Conservation (phyloP, 306 rosid species). For the Cicer arietinum region DNA sequence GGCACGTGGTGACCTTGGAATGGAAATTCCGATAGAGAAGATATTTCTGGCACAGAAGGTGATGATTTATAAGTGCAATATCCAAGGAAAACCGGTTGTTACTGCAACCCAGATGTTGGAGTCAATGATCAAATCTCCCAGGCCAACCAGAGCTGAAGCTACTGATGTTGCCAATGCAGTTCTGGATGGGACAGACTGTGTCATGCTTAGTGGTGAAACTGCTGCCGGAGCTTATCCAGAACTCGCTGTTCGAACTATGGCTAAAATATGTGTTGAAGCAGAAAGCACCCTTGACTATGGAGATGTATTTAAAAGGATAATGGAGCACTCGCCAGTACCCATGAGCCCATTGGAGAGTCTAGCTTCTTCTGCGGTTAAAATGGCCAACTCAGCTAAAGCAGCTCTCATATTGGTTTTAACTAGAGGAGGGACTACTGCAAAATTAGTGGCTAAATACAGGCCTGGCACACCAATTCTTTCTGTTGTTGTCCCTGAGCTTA, state of each 20-base stretch:
- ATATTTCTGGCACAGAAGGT: constrained; percentile 98
- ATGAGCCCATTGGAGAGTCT: constrained; percentile 92
- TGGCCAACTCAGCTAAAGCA: constrained; percentile 84
- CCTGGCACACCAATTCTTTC: constrained; percentile 97
- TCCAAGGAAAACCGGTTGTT: constrained; percentile 98
- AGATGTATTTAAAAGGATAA: constrained; percentile 78
- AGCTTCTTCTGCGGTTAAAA: constrained; percentile 87
- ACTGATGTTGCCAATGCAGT: constrained; percentile 71
- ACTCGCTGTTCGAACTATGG: constrained; percentile 83
- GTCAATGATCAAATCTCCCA: constrained; percentile 54
- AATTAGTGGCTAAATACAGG: constrained; percentile 95
- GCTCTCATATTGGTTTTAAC: constrained; percentile 80
- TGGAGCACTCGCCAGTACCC: constrained; percentile 86
- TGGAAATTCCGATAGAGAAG: constrained; percentile 99
- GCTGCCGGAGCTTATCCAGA: constrained; percentile 97
- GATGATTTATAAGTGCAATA: constrained; percentile 98
- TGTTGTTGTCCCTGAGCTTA: constrained; percentile 94
- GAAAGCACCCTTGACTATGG: constrained; percentile 84
- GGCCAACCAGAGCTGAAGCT: constrained; percentile 56
- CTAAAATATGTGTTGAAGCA: constrained; percentile 81
- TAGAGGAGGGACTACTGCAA: constrained; percentile 74
- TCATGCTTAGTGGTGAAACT: constrained; percentile 93
- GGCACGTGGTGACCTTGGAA: constrained; percentile 98
- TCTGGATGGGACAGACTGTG: constrained; percentile 92
- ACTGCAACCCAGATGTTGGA: constrained; percentile 92